A percentile compares a stretch with the other conserved stretches of the same genome.
Conservation (phyloP, 2,329 filamentous ascomycete species). For the Coleophoma eucalyptorum region DNA sequence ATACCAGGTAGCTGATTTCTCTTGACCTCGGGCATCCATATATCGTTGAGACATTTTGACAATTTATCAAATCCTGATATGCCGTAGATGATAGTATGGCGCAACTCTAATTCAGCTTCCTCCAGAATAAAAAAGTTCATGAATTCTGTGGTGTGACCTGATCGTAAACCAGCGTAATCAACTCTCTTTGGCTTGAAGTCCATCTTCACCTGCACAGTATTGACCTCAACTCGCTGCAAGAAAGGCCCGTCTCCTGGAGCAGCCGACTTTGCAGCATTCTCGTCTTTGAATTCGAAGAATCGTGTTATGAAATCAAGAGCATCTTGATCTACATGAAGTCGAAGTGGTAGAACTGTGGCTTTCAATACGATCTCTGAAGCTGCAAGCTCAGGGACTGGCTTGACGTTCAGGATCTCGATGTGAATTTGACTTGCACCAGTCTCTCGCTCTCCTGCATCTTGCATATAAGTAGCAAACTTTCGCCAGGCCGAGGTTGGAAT, state of each 20-base stretch:
- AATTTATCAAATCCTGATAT: slow-evolving; percentile 87
- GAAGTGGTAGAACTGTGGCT: slow-evolving; percentile 74
- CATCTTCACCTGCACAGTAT: slow-evolving; percentile 76
- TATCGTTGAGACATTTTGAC: slow-evolving; percentile 85
- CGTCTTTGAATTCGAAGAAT: slow-evolving; percentile 97
- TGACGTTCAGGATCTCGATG: slow-evolving; percentile 82
- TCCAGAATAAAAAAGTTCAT: slow-evolving; percentile 98
- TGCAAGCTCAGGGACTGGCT: slow-evolving; percentile 76
- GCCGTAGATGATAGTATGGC: slow-evolving; percentile 90
- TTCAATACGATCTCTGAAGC: slow-evolving; percentile 87
- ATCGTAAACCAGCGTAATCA: slow-evolving; percentile 88
- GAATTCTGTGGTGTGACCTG: slow-evolving; percentile 92
- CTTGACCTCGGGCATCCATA: slow-evolving; percentile 94
- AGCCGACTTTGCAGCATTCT: slow-evolving; percentile 48
- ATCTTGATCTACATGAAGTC: slow-evolving; percentile 95
- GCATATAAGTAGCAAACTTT: slow-evolving; percentile 93
- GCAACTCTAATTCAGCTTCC: slow-evolving; percentile 78
- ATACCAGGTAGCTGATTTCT: slow-evolving; percentile 85
- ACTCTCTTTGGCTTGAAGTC: slow-evolving; percentile 99
- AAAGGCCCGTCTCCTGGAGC: slow-evolving; percentile 75
- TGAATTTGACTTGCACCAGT: slow-evolving; percentile 87
- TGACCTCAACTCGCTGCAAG: slow-evolving; percentile 84
- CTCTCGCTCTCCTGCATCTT: slow-evolving; percentile 81
- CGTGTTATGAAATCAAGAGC: slow-evolving; percentile 94
- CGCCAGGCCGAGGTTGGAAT: slow-evolving; percentile 96